Percentiles rank a stretch among this genome's conserved stretches.
These are phyloP conservation scores for Colletotrichum sp. DNA, from an alignment of 2,329 filamentous ascomycete species.

Conservation along the genomic window DNA sequence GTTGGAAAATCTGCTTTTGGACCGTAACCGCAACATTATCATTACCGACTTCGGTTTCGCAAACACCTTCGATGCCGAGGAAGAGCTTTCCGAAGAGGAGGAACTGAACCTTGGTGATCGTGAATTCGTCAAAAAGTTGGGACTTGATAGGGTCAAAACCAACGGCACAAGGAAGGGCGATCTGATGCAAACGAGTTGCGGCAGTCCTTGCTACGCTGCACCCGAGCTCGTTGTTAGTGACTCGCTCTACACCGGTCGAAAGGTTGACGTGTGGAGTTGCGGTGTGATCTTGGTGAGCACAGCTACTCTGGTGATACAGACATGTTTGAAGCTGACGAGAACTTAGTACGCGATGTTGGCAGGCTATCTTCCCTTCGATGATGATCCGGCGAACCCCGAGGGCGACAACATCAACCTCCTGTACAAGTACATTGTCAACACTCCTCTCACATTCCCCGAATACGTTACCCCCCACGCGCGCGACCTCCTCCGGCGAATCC, in stretches of 20 bases:
- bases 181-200: constrained; percentile 98
- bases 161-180: constrained; percentile 86
- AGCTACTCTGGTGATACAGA: neutral
- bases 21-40: constrained; percentile 98
- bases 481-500: constrained; percentile 88
- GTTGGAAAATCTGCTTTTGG: constrained; percentile 91
- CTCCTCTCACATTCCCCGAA: constrained; percentile 95
- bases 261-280: constrained; percentile 99
- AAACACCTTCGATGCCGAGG: constrained; percentile 90
- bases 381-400: constrained; percentile 97
- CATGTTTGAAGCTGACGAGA: neutral
- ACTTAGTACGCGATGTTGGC: constrained; percentile 95
- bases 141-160: constrained; percentile 79
- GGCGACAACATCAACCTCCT: constrained; percentile 98
- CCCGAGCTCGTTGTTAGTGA: constrained; percentile 97
- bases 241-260: constrained; percentile 94
- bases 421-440: constrained; percentile 99
- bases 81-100: constrained; percentile 89
- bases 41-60: constrained; percentile 99
- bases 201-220: constrained; percentile 96
- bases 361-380: constrained; percentile 96
- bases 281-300: constrained; percentile 91
- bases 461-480: constrained; percentile 97
- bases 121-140: constrained; percentile 84
- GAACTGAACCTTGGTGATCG: constrained; percentile 87